phyloP scores from a whole-genome alignment of 768 basidiomycete species.

The Infundibulicybe gibba region DNA sequence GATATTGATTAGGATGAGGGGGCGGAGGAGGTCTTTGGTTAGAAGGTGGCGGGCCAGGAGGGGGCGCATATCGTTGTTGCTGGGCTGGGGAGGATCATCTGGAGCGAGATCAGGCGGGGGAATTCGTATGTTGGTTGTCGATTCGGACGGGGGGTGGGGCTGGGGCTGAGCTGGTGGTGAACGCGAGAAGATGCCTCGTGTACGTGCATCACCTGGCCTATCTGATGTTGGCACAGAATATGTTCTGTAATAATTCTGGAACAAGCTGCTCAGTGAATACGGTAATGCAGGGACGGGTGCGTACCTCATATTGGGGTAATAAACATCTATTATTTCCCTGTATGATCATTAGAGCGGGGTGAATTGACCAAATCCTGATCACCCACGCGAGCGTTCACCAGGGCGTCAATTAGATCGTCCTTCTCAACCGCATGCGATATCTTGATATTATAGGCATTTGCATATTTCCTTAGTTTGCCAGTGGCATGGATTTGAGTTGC shows the following conservation, averaged over 20 bases:
- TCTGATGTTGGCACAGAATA: constrained; percentile 60
- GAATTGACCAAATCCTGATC: neutral
- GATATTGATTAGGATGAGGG: constrained; percentile 12
- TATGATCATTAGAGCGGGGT: neutral
- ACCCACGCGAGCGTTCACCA: constrained; percentile 52
- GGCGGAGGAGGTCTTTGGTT: constrained; percentile 7
- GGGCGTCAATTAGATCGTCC: constrained; percentile 70
- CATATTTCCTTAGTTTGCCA: constrained; percentile 69
- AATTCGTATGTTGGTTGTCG: constrained; percentile 32
- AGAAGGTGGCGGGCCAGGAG: constrained; percentile 14
- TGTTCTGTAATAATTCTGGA: constrained; percentile 54
- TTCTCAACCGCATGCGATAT: constrained; percentile 68
- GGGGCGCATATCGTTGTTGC: constrained; percentile 15
- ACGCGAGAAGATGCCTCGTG: constrained; percentile 48
- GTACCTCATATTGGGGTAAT: constrained; percentile 53
- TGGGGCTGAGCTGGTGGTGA: constrained; percentile 22
- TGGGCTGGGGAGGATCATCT: constrained; percentile 28
- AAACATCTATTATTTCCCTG: constrained; percentile 65
- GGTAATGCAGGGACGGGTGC: constrained; percentile 1
- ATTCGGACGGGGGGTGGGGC: constrained; percentile 31
- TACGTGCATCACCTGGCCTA: constrained; percentile 23
- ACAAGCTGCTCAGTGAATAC: neutral
- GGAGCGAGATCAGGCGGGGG: constrained; percentile 64
- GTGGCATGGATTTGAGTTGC: constrained; percentile 51
- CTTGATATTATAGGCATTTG: constrained; percentile 65